Evolutionary conservation across 225 moss, liverwort and hornwort genomes (phyloP).

Genomic region (Takakia lepidozioides): DNA sequence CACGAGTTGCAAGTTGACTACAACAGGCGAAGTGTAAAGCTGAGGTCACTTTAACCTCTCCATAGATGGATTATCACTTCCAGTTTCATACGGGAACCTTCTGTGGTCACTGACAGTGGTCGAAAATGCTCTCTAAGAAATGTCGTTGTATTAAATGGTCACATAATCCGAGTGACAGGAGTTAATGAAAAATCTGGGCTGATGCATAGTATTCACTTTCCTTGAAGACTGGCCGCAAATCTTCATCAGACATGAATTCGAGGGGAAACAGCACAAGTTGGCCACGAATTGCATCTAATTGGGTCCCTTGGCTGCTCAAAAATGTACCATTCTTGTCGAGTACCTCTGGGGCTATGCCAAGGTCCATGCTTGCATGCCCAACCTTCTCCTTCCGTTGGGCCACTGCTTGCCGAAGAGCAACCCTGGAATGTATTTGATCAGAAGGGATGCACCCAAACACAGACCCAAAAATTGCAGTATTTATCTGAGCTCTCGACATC

Average conservation of each 20-base stretch:
- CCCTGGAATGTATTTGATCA: slow-evolving; percentile 42
- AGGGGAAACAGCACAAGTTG: slow-evolving; percentile 50
- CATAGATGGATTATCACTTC: no score
- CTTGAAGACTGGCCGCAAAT: slow-evolving; percentile 61
- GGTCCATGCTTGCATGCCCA: slow-evolving; percentile 50
- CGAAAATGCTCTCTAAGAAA: no score
- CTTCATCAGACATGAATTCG: slow-evolving; percentile 52
- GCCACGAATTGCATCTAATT: slow-evolving; percentile 46
- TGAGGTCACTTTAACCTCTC: no score
- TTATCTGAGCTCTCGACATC: slow-evolving; percentile 35
- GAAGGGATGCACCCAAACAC: slow-evolving; percentile 49
- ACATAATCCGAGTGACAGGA: neutral
- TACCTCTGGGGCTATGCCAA: slow-evolving; percentile 38
- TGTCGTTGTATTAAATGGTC: no score
- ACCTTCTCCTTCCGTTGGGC: slow-evolving; percentile 37
- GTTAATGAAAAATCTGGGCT: slow-evolving; percentile 52
- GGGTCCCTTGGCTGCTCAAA: slow-evolving; percentile 22
- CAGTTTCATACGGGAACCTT: no score
- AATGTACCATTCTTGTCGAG: slow-evolving; percentile 3
- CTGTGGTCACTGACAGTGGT: no score
- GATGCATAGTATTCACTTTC: slow-evolving; percentile 69
- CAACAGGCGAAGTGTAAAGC: no score
- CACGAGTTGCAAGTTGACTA: no score
- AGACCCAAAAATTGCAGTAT: slow-evolving; percentile 32
- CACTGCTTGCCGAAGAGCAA: slow-evolving; percentile 40